Conservation (phyloP, 352 stramenopile species). For the Phytopythium kandeliae region DNA sequence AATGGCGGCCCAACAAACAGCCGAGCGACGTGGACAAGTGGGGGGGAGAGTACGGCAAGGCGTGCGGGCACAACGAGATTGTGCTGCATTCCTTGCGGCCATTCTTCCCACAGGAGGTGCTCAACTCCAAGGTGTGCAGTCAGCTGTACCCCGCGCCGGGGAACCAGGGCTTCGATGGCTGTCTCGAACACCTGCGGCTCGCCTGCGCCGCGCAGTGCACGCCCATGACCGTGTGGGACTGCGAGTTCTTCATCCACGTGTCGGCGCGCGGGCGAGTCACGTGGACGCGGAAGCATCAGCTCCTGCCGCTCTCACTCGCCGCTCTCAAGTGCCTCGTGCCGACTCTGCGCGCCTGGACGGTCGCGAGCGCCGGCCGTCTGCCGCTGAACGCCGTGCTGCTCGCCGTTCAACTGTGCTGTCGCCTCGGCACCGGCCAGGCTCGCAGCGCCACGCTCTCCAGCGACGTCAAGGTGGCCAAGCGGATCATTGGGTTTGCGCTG, state of each 20-base stretch:
- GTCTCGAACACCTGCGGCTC: constrained; percentile 80
- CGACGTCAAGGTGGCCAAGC: constrained; percentile 34
- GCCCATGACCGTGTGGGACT: constrained; percentile 84
- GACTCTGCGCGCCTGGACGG: constrained; percentile 46
- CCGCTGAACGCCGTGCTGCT: constrained; percentile 30
- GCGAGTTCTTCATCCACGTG: constrained; percentile 74
- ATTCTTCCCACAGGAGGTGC: constrained; percentile 83
- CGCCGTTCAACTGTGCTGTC: constrained; percentile 48
- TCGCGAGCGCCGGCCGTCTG: constrained; percentile 23
- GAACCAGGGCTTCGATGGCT: constrained; percentile 88
- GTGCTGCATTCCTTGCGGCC: constrained; percentile 79
- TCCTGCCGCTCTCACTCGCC: constrained; percentile 56
- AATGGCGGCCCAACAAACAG: constrained; percentile 73
- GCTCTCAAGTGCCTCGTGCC: constrained; percentile 52
- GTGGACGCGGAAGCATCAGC: constrained; percentile 53
- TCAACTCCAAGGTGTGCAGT: constrained; percentile 87
- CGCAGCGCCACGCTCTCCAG: constrained; percentile 7
- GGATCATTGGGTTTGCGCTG: constrained; percentile 51
- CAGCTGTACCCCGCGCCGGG: constrained; percentile 69
- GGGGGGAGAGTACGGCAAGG: constrained; percentile 82
- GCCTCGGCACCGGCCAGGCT: constrained; percentile 30
- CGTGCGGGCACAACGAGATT: constrained; percentile 88
- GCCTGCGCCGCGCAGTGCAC: constrained; percentile 29
- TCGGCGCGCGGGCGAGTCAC: constrained; percentile 33
- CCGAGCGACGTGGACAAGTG: constrained; percentile 63